Evolutionary conservation across 2,329 filamentous ascomycete species (phyloP).

Genomic region (Aspergillus unguis): DNA sequence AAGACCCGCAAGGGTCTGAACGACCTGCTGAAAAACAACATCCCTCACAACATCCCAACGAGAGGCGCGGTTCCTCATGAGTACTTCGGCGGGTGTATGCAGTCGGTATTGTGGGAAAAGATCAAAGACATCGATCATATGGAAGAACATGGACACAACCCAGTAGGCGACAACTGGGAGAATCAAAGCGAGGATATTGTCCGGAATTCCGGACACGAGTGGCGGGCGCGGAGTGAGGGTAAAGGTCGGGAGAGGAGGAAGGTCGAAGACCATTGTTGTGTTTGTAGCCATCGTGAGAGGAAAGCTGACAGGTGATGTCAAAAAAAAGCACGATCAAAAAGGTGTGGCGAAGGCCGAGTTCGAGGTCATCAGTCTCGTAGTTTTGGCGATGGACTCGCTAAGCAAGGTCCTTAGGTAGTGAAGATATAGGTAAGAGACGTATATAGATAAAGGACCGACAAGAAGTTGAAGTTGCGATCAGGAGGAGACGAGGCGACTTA

Average conservation of each 20-base stretch:
- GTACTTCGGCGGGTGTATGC: constrained; percentile 88
- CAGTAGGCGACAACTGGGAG: constrained; percentile 84
- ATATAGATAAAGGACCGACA: background rate
- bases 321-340: constrained; percentile 3
- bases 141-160: constrained; percentile 79
- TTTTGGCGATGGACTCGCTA: background rate
- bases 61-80: constrained; percentile 80
- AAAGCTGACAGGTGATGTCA: constrained; percentile 6
- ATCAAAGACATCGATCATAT: constrained; percentile 79
- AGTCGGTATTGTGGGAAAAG: constrained; percentile 87
- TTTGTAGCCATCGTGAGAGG: constrained; percentile 33
- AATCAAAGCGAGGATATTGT: constrained; percentile 73
- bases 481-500: constrained; percentile 5
- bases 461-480: background rate
- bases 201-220: constrained; percentile 73
- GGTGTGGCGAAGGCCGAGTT: constrained; percentile 2
- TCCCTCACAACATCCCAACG: constrained; percentile 84
- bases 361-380: constrained; percentile 8
- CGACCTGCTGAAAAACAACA: constrained; percentile 85
- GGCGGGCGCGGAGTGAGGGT: constrained; percentile 66
- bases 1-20: constrained; percentile 73
- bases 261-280: constrained; percentile 45
- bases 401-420: background rate
- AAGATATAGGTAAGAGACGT: background rate
- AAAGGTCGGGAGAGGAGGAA: constrained; percentile 86